phyloP scores from a whole-genome alignment of 768 basidiomycete genomes.

The Infundibulicybe gibba region DNA sequence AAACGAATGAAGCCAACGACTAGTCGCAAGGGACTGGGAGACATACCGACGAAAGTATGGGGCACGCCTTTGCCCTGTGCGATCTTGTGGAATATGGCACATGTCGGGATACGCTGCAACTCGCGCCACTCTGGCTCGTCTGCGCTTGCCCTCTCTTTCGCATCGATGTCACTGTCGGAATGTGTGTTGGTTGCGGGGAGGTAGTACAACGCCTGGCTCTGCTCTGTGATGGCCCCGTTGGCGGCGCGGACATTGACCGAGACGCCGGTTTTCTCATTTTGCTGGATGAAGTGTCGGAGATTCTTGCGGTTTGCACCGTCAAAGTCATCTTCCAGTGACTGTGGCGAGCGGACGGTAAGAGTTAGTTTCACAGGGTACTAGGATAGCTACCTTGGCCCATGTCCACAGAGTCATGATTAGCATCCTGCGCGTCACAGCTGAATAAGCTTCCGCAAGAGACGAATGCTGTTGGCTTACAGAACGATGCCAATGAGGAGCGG shows the following conservation, averaged over 20 bases:
- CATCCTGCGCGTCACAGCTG: conserved; percentile 20
- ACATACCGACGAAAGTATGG: conserved; percentile 53
- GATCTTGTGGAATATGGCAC: conserved; percentile 58
- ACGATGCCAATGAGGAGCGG: conserved; percentile 54
- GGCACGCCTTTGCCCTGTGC: conserved; percentile 54
- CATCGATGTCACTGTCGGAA: conserved; percentile 10
- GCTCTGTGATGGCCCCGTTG: conserved; percentile 11
- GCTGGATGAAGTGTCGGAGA: conserved; percentile 52
- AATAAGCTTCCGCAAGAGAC: background rate
- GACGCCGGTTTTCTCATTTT: conserved; percentile 17
- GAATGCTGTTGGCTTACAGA: conserved; percentile 27
- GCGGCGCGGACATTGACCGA: conserved; percentile 1
- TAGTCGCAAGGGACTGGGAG: background rate
- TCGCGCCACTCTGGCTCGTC: conserved; percentile 1
- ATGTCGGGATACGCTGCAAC: conserved; percentile 41
- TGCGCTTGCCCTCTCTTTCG: conserved; percentile 11
- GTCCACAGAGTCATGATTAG: conserved; percentile 60
- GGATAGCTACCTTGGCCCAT: conserved; percentile 49
- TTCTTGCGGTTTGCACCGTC: conserved; percentile 53
- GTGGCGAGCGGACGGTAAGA: conserved; percentile 1
- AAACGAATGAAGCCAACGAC: background rate
- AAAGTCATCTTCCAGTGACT: conserved; percentile 58
- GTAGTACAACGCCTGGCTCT: conserved; percentile 11
- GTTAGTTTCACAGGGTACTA: background rate
- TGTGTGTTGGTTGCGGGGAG: conserved; percentile 11